Percentiles rank a stretch among this genome's conserved stretches.
phyloP scores from a whole-genome alignment of 164 flowering plant genomes.

The Annona cherimola region DNA sequence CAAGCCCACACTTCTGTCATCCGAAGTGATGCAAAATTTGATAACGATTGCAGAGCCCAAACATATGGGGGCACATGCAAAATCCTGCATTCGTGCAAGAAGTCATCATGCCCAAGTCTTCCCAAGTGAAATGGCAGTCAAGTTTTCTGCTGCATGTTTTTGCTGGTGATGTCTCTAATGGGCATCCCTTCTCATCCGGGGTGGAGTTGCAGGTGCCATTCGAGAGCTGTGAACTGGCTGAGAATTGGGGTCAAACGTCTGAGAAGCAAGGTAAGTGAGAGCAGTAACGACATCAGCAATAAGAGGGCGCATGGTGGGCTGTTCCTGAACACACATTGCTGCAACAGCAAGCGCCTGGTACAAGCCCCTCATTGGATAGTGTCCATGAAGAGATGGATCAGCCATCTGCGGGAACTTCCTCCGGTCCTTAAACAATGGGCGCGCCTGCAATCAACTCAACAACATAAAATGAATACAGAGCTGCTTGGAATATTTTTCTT shows the following conservation, averaged over 20 bases:
- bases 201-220: constrained; percentile 37
- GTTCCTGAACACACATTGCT: constrained; percentile 92
- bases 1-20: constrained; percentile 17
- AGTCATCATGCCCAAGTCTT: background rate
- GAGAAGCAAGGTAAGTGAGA: constrained; percentile 66
- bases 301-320: constrained; percentile 75
- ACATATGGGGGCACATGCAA: constrained; percentile 2
- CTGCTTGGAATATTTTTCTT: too few relatives aligned
- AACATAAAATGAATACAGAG: background rate
- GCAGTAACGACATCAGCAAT: constrained; percentile 92
- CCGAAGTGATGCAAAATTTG: constrained; percentile 21
- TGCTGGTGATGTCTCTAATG: constrained; percentile 18
- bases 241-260: constrained; percentile 42
- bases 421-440: constrained; percentile 75
- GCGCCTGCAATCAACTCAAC: constrained; percentile 46
- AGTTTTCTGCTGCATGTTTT: constrained; percentile 16
- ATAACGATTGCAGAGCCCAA: constrained; percentile 16
- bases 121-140: constrained; percentile 3
- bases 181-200: constrained; percentile 31
- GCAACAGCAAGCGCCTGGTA: constrained; percentile 93
- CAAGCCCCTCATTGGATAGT: constrained; percentile 67
- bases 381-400: constrained; percentile 74
- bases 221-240: constrained; percentile 41
- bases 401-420: constrained; percentile 70
- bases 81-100: constrained; percentile 1